Conservation (phyloP, 208 protist genomes). For the Trichomonas tenax region DNA sequence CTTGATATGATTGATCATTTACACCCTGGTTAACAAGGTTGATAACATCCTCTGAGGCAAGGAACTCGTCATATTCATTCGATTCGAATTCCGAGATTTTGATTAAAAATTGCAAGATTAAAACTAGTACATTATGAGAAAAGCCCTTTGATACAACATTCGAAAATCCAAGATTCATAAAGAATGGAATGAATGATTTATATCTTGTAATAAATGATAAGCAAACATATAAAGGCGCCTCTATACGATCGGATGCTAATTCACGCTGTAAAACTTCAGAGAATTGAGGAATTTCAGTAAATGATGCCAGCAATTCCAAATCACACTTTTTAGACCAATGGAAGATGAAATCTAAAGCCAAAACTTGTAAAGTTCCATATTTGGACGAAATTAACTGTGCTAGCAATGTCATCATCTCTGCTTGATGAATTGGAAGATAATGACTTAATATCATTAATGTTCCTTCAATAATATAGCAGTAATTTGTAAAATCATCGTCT, state of each 20-base stretch:
- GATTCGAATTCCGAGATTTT: not conserved
- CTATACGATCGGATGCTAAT: not conserved
- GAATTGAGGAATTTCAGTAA: not conserved
- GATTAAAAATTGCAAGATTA: not conserved
- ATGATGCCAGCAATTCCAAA: not conserved
- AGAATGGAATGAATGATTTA: not conserved
- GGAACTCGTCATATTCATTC: not conserved
- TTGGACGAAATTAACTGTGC: not conserved
- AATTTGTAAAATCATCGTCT: not conserved
- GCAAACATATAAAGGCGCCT: not conserved
- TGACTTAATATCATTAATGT: not conserved
- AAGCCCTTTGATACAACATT: not conserved
- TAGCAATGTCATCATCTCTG: not conserved
- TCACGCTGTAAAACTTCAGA: not conserved
- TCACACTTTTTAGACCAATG: not conserved
- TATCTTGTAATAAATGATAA: not conserved
- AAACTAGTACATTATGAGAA: not conserved
- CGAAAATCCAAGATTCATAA: not conserved
- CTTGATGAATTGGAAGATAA: not conserved
- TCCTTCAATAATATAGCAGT: not conserved
- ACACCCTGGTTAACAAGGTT: not conserved
- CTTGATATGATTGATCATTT: not conserved
- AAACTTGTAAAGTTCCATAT: not conserved
- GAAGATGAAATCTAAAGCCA: not conserved
- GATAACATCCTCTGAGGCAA: not conserved